phyloP scores from a whole-genome alignment of 345 rosid genomes.

The Leavenworthia alabamica region DNA sequence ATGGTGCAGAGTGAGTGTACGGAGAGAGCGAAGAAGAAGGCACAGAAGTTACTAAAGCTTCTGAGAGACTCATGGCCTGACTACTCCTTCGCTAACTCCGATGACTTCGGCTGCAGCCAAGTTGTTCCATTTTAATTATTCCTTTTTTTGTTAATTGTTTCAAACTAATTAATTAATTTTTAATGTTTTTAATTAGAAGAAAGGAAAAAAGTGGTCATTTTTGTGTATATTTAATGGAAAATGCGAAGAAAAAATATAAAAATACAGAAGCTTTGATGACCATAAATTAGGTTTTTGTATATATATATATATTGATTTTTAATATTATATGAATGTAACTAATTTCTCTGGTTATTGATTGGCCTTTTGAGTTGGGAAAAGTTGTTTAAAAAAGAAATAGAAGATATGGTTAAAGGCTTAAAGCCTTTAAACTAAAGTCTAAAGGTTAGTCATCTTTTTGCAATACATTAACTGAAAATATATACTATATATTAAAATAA shows the following conservation, averaged over 20 bases:
- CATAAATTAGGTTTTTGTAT: not conserved
- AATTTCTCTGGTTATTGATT: not conserved
- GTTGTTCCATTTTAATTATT: slow-evolving; percentile 60
- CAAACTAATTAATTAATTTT: not conserved
- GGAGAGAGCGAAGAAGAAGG: slow-evolving; percentile 89
- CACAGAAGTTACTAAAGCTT: slow-evolving; percentile 73
- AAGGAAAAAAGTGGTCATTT: not conserved
- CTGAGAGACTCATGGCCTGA: slow-evolving; percentile 81
- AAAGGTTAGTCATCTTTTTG: slow-evolving; percentile 6
- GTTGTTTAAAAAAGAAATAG: slow-evolving; percentile 14
- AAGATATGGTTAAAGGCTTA: slow-evolving; percentile 18
- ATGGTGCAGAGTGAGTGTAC: slow-evolving; percentile 94
- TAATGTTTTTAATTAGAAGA: slow-evolving; percentile 8
- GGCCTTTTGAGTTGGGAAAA: slow-evolving; percentile 21
- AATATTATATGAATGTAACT: not conserved
- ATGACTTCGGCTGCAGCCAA: slow-evolving; percentile 68
- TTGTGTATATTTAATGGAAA: not conserved
- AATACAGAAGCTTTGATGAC: slow-evolving; percentile 2
- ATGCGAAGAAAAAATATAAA: not conserved
- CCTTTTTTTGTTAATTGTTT: not conserved
- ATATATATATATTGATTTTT: not conserved
- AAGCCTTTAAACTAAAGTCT: slow-evolving; percentile 10
- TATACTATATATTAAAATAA: not conserved
- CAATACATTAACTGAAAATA: not conserved
- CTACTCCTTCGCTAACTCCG: slow-evolving; percentile 55